Percentiles rank a stretch among this genome's conserved stretches.
These are phyloP conservation scores for Quercus phellos DNA, from an alignment of 331 rosid species.

Conservation along the genomic window DNA sequence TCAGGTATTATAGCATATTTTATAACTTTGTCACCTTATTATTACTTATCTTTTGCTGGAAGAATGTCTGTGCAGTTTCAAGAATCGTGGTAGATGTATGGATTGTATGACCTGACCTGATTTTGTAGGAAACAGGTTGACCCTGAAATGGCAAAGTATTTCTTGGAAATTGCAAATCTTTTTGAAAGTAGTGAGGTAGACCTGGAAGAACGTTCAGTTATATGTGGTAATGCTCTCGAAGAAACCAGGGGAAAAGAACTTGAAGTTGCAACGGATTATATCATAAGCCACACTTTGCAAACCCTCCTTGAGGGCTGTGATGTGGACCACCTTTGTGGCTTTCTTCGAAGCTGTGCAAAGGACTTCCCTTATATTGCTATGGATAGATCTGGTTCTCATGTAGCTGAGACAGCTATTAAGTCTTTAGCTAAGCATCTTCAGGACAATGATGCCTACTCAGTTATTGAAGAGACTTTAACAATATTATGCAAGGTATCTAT, in stretches of 20 bases:
- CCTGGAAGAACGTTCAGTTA: conserved; percentile 59
- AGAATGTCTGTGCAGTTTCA: neutral
- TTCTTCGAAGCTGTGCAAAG: conserved; percentile 48
- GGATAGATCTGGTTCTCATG: conserved; percentile 93
- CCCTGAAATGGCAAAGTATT: conserved; percentile 65
- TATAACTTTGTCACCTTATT: neutral
- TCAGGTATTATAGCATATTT: conserved; percentile 39
- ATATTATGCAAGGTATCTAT: conserved; percentile 56
- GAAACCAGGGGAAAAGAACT: conserved; percentile 80
- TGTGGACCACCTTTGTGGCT: conserved; percentile 50
- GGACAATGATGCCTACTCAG: conserved; percentile 31
- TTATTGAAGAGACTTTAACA: conserved; percentile 59
- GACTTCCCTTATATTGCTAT: conserved; percentile 67
- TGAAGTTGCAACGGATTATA: conserved; percentile 84
- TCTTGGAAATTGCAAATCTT: conserved; percentile 69
- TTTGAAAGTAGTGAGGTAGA: conserved; percentile 57
- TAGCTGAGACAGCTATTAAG: conserved; percentile 69
- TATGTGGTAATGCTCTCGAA: conserved; percentile 77
- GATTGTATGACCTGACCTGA: conserved; percentile 10
- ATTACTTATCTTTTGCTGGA: neutral
- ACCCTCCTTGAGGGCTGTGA: conserved; percentile 67
- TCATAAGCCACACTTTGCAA: conserved; percentile 78
- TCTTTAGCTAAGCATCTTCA: conserved; percentile 63
- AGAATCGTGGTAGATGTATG: neutral
- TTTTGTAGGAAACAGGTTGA: conserved; percentile 74